These are phyloP conservation scores for Penicillium sclerotigenum DNA, from an alignment of 2,329 filamentous ascomycete species.

Conservation along the genomic window DNA sequence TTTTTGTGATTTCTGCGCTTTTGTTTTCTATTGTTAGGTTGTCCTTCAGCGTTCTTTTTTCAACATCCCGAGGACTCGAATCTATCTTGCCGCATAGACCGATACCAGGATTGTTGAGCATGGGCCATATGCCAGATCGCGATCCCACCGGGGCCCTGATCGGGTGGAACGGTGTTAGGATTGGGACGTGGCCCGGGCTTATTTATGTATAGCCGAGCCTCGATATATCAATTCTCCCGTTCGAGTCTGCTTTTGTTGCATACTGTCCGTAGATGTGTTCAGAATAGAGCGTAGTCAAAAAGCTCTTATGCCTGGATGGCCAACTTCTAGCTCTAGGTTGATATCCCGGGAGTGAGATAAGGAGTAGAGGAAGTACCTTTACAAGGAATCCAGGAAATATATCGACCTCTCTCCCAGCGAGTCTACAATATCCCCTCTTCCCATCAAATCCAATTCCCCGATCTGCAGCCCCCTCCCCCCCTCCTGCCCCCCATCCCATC, in stretches of 20 bases:
- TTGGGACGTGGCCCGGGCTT: not conserved
- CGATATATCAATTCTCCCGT: not conserved
- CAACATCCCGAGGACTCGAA: not conserved
- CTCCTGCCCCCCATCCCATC: not conserved
- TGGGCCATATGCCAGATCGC: not conserved
- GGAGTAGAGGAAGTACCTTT: not conserved
- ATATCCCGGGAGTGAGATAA: not conserved
- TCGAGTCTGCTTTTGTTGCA: not conserved
- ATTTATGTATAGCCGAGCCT: constrained; percentile 1
- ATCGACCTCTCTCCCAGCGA: not conserved
- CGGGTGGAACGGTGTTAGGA: not conserved
- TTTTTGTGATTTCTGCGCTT: not conserved
- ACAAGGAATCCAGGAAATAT: not conserved
- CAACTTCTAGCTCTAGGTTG: not conserved
- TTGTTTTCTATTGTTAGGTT: not conserved
- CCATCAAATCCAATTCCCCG: not conserved
- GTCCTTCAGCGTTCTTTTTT: not conserved
- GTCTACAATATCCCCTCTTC: not conserved
- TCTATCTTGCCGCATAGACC: not conserved
- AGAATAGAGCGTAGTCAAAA: not conserved
- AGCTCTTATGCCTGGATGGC: not conserved
- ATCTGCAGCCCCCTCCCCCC: not conserved
- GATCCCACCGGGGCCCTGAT: not conserved
- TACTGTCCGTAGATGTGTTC: not conserved
- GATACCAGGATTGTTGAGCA: not conserved